Percentiles rank a stretch among this genome's conserved stretches.
Conservation (phyloP, 2,329 filamentous ascomycete genomes). For the Claviceps humidiphila region DNA sequence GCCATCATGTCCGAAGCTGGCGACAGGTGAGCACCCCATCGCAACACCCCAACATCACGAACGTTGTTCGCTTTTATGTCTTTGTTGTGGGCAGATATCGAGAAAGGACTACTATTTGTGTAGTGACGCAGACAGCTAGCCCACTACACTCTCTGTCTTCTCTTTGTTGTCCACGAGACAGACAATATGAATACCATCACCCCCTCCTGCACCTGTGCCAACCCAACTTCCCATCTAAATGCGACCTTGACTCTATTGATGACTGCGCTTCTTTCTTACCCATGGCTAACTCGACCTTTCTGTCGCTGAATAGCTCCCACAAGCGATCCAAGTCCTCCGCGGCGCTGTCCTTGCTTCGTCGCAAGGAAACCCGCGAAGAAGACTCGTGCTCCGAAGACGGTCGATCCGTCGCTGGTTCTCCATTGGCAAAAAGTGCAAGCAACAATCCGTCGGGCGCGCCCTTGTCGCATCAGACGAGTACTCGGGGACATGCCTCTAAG, state of each 20-base stretch:
- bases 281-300: constrained; percentile 1
- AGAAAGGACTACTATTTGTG: neutral
- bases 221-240: neutral
- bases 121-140: too few species aligned
- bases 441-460: constrained; percentile 20
- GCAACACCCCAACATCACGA: too few species aligned
- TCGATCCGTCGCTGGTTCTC: constrained; percentile 24
- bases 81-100: neutral
- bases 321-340: constrained; percentile 41
- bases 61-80: neutral
- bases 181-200: neutral
- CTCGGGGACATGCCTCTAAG: constrained; percentile 31
- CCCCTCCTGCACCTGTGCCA: neutral
- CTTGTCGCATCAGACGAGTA: constrained; percentile 22
- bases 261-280: neutral
- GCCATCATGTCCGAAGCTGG: constrained; percentile 21
- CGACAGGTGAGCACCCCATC: constrained; percentile 13
- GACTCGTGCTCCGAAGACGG: constrained; percentile 41
- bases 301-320: constrained; percentile 19
- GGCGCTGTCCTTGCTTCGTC: constrained; percentile 40
- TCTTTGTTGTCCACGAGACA: neutral
- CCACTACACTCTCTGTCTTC: neutral
- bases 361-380: constrained; percentile 36
- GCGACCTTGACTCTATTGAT: neutral
- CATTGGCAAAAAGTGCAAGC: constrained; percentile 18